A percentile compares a stretch with the other conserved stretches of the same genome.
phyloP scores from a whole-genome alignment of 768 basidiomycete species.

The Thelephora aurantiotincta region DNA sequence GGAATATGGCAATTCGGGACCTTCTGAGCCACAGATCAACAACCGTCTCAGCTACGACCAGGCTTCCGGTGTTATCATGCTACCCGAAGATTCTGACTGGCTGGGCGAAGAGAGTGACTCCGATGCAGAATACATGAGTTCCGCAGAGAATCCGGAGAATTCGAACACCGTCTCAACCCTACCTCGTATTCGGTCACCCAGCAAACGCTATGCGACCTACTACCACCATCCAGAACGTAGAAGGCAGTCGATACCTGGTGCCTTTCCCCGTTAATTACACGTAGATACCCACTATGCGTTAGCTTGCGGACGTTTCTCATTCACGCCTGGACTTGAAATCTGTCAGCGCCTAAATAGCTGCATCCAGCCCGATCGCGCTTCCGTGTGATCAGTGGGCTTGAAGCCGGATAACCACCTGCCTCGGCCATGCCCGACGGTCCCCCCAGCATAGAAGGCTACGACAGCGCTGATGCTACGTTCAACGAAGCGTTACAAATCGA shows the following conservation, averaged over 20 bases:
- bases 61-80: conserved; percentile 77
- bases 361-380: too few species aligned
- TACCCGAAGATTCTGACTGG: conserved; percentile 64
- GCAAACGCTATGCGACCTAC: conserved; percentile 61
- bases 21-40: conserved; percentile 8
- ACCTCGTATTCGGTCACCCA: conserved; percentile 24
- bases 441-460: neutral
- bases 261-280: conserved; percentile 22
- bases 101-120: conserved; percentile 32
- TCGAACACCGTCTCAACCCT: conserved; percentile 8
- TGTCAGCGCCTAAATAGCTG: too few species aligned
- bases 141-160: conserved; percentile 25
- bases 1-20: neutral
- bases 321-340: too few species aligned
- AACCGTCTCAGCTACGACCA: conserved; percentile 76
- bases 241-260: conserved; percentile 43
- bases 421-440: neutral
- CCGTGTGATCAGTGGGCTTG: too few species aligned
- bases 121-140: conserved; percentile 27
- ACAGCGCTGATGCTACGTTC: neutral
- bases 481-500: conserved; percentile 40
- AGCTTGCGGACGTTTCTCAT: too few species aligned
- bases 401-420: too few species aligned
- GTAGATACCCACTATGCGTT: too few species aligned
- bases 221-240: conserved; percentile 77